Conservation (phyloP, 1,139 yeast genomes). For the Arxiozyma telluris region DNA sequence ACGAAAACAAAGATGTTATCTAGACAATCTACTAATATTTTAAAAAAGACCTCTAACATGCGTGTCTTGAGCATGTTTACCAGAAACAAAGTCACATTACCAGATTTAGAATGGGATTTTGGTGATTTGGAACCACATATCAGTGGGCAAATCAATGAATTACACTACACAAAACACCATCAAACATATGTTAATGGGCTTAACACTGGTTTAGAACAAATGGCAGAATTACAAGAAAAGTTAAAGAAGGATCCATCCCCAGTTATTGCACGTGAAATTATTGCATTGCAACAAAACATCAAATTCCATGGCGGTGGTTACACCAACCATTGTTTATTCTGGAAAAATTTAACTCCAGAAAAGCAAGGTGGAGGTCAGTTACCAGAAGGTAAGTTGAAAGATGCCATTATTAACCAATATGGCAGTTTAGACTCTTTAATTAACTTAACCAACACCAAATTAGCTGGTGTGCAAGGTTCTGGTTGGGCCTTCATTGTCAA, state of each 20-base stretch:
- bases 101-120: slow-evolving; percentile 80
- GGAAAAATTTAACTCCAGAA: slow-evolving; percentile 85
- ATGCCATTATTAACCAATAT: slow-evolving; percentile 56
- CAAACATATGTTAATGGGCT: slow-evolving; percentile 88
- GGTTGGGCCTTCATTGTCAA: slow-evolving; percentile 97
- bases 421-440: slow-evolving; percentile 75
- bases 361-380: slow-evolving; percentile 77
- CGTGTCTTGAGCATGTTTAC: background rate
- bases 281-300: slow-evolving; percentile 61
- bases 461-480: slow-evolving; percentile 93
- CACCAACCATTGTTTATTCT: slow-evolving; percentile 77
- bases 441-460: slow-evolving; percentile 57
- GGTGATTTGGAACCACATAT: slow-evolving; percentile 86
- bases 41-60: background rate
- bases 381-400: slow-evolving; percentile 48
- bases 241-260: slow-evolving; percentile 50
- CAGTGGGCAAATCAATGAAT: slow-evolving; percentile 80
- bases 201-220: slow-evolving; percentile 74
- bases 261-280: slow-evolving; percentile 34
- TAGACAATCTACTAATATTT: background rate
- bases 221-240: slow-evolving; percentile 57
- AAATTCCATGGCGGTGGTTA: slow-evolving; percentile 96
- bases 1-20: background rate
- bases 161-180: slow-evolving; percentile 89
- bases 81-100: slow-evolving; percentile 62